Conservation (phyloP, 164 flowering plant species). For the Stephania yunnanensis region DNA sequence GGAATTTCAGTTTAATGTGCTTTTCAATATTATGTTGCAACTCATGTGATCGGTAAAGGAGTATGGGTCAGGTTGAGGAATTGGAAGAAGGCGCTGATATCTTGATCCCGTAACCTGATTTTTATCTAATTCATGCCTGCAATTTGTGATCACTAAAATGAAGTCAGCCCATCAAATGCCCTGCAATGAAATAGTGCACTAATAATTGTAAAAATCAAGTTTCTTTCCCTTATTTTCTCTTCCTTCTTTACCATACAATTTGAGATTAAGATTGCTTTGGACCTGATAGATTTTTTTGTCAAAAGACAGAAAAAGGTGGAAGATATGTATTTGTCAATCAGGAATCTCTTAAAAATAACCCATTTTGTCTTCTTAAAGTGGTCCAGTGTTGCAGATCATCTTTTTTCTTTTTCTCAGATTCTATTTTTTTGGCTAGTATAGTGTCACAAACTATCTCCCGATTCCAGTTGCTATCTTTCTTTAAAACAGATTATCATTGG, state of each 20-base stretch:
- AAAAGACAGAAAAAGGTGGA: not conserved
- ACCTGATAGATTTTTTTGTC: not conserved
- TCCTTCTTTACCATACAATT: not conserved
- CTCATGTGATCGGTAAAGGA: not conserved
- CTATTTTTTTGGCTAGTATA: not conserved
- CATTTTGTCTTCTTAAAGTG: not conserved
- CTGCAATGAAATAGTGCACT: not conserved
- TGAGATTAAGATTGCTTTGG: not conserved
- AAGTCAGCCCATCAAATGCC: not conserved
- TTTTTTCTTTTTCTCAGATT: not conserved
- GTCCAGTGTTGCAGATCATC: not conserved
- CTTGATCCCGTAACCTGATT: not conserved
- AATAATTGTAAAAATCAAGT: not conserved
- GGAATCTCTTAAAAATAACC: not conserved
- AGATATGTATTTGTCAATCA: not conserved
- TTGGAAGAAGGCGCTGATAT: not conserved
- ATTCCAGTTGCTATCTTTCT: no score
- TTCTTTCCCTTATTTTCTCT: not conserved
- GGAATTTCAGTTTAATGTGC: not conserved
- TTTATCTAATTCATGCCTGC: not conserved
- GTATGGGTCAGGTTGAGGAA: not conserved
- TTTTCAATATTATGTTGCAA: not conserved
- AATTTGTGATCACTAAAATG: not conserved
- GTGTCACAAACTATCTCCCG: not conserved
- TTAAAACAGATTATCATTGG: no score